phyloP scores from a whole-genome alignment of 2,329 filamentous ascomycete genomes.

The Thielaviopsis populi region DNA sequence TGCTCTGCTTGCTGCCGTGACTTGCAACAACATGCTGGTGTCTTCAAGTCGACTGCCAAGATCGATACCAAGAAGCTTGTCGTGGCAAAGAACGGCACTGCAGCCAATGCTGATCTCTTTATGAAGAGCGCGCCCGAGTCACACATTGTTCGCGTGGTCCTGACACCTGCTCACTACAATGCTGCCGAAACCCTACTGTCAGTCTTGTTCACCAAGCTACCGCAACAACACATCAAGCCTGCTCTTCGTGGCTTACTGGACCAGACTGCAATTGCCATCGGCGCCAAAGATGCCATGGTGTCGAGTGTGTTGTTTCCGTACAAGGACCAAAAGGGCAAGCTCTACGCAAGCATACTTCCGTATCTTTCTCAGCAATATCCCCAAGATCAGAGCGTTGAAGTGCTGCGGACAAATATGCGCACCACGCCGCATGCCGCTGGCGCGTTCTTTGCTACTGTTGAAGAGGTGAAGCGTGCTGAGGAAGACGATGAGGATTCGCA shows the following conservation, averaged over 20 bases:
- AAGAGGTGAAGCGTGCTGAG: constrained; percentile 14
- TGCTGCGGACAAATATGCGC: constrained; percentile 47
- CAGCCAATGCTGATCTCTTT: constrained; percentile 59
- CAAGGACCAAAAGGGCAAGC: constrained; percentile 45
- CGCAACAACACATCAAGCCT: constrained; percentile 52
- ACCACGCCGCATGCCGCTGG: constrained; percentile 22
- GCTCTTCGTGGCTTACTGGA: constrained; percentile 62
- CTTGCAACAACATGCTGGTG: constrained; percentile 41
- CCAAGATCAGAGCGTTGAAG: constrained; percentile 51
- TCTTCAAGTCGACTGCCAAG: constrained; percentile 19
- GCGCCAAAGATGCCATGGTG: constrained; percentile 57
- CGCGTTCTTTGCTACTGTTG: constrained; percentile 21
- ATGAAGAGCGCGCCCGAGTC: constrained; percentile 29
- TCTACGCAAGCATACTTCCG: constrained; percentile 62
- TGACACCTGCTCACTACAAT: constrained; percentile 33
- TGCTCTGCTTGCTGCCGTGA: constrained; percentile 61
- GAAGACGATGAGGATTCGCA: constrained; percentile 20
- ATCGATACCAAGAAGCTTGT: constrained; percentile 24
- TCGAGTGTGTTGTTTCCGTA: constrained; percentile 71
- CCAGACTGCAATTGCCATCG: constrained; percentile 59
- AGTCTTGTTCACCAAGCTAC: constrained; percentile 45
- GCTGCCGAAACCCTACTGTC: constrained; percentile 50
- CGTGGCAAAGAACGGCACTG: constrained; percentile 24
- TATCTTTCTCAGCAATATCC: constrained; percentile 56
- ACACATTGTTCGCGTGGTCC: constrained; percentile 18